Conservation (phyloP, 1,139 yeast species). For the Diutina sp. region DNA sequence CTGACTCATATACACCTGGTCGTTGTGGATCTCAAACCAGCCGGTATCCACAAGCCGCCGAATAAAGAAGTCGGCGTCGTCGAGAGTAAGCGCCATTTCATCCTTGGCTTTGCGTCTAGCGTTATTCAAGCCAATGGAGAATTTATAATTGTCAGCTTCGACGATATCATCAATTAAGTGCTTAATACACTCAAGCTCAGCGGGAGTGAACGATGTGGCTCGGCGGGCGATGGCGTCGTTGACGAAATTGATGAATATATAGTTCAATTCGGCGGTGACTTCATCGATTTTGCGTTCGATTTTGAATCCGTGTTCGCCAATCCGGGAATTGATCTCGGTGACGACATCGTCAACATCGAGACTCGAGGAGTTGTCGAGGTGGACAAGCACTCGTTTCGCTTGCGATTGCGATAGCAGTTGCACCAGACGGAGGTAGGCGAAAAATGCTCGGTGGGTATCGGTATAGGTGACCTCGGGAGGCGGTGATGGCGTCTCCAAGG, state of each 20-base stretch:
- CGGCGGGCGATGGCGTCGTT: constrained; percentile 28
- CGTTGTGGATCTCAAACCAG: constrained; percentile 29
- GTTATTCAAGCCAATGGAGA: constrained; percentile 16
- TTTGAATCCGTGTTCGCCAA: constrained; percentile 31
- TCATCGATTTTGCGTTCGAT: constrained; percentile 28
- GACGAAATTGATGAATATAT: constrained; percentile 29
- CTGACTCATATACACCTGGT: constrained; percentile 26
- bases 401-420: constrained; percentile 5
- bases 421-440: not conserved
- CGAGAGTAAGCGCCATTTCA: constrained; percentile 12
- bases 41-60: constrained; percentile 34
- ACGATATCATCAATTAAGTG: constrained; percentile 34
- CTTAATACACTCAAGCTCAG: constrained; percentile 38
- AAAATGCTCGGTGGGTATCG: not conserved
- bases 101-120: constrained; percentile 17
- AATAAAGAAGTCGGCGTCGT: constrained; percentile 25
- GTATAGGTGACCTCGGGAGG: not conserved
- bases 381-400: not conserved
- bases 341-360: constrained; percentile 7
- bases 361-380: not conserved
- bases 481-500: not conserved
- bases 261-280: constrained; percentile 18
- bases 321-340: constrained; percentile 23
- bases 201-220: constrained; percentile 28
- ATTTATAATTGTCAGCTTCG: constrained; percentile 13